Conservation (phyloP, 192 early-diverging fungal species). For the Umbelopsis isabellina region DNA sequence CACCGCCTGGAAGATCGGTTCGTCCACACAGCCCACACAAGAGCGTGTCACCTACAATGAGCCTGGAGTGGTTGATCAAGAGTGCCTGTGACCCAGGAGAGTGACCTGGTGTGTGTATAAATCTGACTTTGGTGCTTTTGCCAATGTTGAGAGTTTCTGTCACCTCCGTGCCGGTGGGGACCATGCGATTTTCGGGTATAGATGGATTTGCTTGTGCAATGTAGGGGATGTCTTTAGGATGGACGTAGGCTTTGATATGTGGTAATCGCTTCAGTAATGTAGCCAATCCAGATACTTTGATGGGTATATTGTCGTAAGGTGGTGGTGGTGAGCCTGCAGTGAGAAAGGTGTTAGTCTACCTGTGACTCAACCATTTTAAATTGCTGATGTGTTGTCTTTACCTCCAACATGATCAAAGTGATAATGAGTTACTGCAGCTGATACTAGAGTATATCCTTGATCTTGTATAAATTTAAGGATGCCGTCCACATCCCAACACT, state of each 20-base stretch:
- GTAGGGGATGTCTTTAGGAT: constrained; percentile 74
- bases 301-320: constrained; percentile 77
- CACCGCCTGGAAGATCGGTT: constrained; percentile 81
- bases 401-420: constrained; percentile 92
- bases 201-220: constrained; percentile 70
- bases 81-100: constrained; percentile 87
- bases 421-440: constrained; percentile 76
- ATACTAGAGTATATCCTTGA: constrained; percentile 69
- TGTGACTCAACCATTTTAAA: background rate
- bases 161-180: constrained; percentile 33
- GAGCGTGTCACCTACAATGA: constrained; percentile 85
- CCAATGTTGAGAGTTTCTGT: constrained; percentile 42
- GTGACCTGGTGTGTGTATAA: constrained; percentile 94
- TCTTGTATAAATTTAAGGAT: constrained; percentile 64
- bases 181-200: constrained; percentile 32
- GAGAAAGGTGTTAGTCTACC: background rate
- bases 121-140: constrained; percentile 55
- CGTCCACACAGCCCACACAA: constrained; percentile 84
- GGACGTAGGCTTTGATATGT: constrained; percentile 74
- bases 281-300: constrained; percentile 78
- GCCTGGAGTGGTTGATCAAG: constrained; percentile 69
- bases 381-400: constrained; percentile 16
- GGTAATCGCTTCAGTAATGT: constrained; percentile 76
- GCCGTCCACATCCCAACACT: constrained; percentile 94
- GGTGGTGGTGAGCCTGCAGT: constrained; percentile 66